A percentile compares a stretch with the other conserved stretches of the same genome.
Conservation (phyloP, 1,284 basidiomycete species). For the Pseudozyma thailandica region DNA sequence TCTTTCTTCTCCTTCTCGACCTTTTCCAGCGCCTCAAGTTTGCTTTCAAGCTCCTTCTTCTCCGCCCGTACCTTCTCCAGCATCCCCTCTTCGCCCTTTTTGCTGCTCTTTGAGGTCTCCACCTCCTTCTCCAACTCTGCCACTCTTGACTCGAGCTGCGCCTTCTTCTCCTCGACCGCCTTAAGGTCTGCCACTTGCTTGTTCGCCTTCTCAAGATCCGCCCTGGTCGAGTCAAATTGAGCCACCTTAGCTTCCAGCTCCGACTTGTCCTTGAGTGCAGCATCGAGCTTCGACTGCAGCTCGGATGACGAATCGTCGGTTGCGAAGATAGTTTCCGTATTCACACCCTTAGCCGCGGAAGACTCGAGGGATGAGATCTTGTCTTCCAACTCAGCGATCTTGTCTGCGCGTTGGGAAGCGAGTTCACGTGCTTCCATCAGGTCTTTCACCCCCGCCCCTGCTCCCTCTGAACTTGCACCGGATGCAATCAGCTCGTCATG, state of each 20-base stretch:
- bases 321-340: neutral
- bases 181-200: neutral
- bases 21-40: constrained; percentile 7
- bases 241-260: neutral
- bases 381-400: constrained; percentile 23
- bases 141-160: constrained; percentile 8
- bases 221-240: constrained; percentile 2
- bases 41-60: constrained; percentile 81
- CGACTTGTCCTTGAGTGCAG: constrained; percentile 5
- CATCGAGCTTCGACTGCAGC: constrained; percentile 13
- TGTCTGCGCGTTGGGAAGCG: neutral
- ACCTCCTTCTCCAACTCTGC: constrained; percentile 10
- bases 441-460: constrained; percentile 14
- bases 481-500: constrained; percentile 18
- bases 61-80: neutral
- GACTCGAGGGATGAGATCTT: constrained; percentile 11
- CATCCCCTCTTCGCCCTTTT: neutral
- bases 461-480: neutral
- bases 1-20: constrained; percentile 50
- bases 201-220: neutral
- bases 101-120: neutral
- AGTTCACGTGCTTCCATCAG: neutral
- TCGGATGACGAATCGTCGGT: neutral
- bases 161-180: neutral
- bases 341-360: neutral